A percentile compares a stretch with the other conserved stretches of the same genome.
These are phyloP conservation scores for Fusarium setosum DNA, from an alignment of 2,329 filamentous ascomycete species.

Conservation along the genomic window DNA sequence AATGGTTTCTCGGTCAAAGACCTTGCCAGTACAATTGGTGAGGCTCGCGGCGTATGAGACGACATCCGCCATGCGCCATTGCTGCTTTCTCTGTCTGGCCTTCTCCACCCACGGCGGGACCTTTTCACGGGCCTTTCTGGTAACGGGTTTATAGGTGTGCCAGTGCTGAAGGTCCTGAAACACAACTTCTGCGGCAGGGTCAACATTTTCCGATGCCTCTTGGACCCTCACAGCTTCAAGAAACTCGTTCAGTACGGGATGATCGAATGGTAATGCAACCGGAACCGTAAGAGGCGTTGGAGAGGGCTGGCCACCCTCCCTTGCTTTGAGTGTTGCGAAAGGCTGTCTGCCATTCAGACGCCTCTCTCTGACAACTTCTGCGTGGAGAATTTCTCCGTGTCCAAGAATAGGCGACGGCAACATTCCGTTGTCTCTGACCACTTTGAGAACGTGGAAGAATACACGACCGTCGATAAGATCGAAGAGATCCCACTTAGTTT, in stretches of 20 bases:
- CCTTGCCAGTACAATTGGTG: slow-evolving; percentile 71
- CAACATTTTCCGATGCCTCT: slow-evolving; percentile 40
- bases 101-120: slow-evolving; percentile 45
- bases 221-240: slow-evolving; percentile 55
- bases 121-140: slow-evolving; percentile 47
- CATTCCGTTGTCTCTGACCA: neutral
- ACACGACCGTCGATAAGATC: slow-evolving; percentile 29
- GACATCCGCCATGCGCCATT: slow-evolving; percentile 72
- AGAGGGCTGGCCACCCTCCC: neutral
- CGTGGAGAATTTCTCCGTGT: neutral
- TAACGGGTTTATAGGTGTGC: slow-evolving; percentile 69
- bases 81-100: slow-evolving; percentile 62
- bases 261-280: slow-evolving; percentile 58
- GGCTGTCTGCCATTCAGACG: neutral
- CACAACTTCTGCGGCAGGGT: slow-evolving; percentile 44
- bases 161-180: slow-evolving; percentile 67
- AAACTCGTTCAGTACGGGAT: slow-evolving; percentile 58
- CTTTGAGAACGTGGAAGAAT: slow-evolving; percentile 35
- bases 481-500: neutral
- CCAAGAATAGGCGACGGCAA: slow-evolving; percentile 10
- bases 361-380: slow-evolving; percentile 2
- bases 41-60: slow-evolving; percentile 76
- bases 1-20: slow-evolving; percentile 72
- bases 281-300: slow-evolving; percentile 8
- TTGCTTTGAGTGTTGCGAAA: neutral